Conservation (phyloP, 1,284 basidiomycete species). For the Ceratobasidium sp. region DNA sequence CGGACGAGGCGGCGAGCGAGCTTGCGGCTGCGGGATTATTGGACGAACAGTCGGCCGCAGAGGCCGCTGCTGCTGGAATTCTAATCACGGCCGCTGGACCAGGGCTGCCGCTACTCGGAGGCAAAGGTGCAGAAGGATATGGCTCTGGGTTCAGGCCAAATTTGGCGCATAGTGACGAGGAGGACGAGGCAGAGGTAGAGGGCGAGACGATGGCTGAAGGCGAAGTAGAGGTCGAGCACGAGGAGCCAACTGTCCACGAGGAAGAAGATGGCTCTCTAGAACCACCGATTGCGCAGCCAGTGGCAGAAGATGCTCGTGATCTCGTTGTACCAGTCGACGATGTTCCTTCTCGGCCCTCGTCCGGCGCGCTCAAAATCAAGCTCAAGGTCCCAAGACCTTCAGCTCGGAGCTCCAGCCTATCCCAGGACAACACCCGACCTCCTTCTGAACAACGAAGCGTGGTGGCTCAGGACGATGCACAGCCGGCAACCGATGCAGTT, state of each 20-base stretch:
- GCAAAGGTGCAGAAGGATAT: conserved; percentile 46
- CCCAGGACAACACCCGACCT: conserved; percentile 30
- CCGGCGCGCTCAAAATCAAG: conserved; percentile 35
- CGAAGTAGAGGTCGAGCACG: conserved; percentile 34
- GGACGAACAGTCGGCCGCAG: conserved; percentile 45
- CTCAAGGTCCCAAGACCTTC: conserved; percentile 34
- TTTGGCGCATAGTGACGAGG: conserved; percentile 36
- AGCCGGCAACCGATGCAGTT: not conserved
- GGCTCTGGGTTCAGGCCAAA: conserved; percentile 34
- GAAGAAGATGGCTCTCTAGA: conserved; percentile 17
- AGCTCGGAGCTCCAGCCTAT: conserved; percentile 26
- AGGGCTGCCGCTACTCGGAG: conserved; percentile 25
- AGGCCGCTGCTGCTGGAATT: conserved; percentile 42
- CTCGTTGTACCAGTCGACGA: not conserved
- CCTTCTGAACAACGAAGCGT: conserved; percentile 10
- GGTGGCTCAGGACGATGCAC: not conserved
- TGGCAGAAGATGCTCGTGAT: conserved; percentile 1
- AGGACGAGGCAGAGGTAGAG: conserved; percentile 34
- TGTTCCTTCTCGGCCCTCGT: conserved; percentile 26
- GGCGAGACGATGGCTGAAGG: conserved; percentile 9
- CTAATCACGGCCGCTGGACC: conserved; percentile 33
- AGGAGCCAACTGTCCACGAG: conserved; percentile 14
- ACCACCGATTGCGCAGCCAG: conserved; percentile 13
- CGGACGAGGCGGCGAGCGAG: conserved; percentile 44
- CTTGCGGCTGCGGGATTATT: conserved; percentile 32